Evolutionary conservation across 345 rosid genomes (phyloP).

Genomic region (Lepidium didymum): DNA sequence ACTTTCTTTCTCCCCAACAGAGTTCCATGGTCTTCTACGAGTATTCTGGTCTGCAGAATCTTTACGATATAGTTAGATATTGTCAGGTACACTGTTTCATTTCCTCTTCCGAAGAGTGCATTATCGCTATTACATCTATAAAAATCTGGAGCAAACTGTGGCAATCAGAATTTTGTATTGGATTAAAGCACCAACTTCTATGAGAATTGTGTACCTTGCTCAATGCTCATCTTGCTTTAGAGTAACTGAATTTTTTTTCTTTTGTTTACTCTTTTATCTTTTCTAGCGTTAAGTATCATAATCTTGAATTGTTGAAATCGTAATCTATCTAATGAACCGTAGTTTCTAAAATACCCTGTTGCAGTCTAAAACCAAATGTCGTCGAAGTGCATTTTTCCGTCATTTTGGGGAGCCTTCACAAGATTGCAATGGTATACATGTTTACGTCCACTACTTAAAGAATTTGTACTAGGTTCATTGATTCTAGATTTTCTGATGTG

Average conservation of each 20-base stretch:
- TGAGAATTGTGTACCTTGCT: background rate
- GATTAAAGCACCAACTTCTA: background rate
- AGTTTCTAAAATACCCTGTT: slow-evolving; percentile 4
- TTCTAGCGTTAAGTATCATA: background rate
- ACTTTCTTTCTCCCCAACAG: slow-evolving; percentile 36
- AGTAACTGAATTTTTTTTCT: background rate
- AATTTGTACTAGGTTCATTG: background rate
- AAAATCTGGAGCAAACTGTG: background rate
- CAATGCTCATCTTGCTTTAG: background rate
- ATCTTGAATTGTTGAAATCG: background rate
- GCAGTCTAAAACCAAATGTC: slow-evolving; percentile 81
- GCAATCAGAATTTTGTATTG: background rate
- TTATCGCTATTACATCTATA: background rate
- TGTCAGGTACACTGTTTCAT: slow-evolving; percentile 59
- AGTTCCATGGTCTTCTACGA: slow-evolving; percentile 98
- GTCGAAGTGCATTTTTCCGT: slow-evolving; percentile 64
- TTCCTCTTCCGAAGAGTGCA: background rate
- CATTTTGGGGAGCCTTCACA: slow-evolving; percentile 88
- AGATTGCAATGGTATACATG: slow-evolving; percentile 75
- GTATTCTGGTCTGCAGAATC: slow-evolving; percentile 90
- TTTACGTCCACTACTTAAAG: background rate
- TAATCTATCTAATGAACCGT: background rate
- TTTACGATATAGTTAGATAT: slow-evolving; percentile 78
- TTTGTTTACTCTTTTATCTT: background rate
- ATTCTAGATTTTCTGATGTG: background rate